Evolutionary conservation across 2,329 filamentous ascomycete species (phyloP), one percentile per base, ranked within the genome.

Genomic region (Chaetoscypha palmicola): DNA sequence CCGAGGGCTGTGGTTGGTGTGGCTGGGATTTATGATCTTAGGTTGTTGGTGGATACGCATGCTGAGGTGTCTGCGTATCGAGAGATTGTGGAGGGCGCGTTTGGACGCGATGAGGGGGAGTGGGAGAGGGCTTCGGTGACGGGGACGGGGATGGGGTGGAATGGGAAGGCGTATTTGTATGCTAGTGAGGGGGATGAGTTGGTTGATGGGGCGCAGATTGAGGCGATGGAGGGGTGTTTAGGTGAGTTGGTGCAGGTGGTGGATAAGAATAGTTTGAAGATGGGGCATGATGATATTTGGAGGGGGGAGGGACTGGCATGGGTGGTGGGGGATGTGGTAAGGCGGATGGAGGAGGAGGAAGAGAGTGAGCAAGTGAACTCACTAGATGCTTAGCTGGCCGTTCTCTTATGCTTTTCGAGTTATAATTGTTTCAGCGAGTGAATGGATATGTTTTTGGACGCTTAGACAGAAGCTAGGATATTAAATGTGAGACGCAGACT

Each of bases 201-300:
- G 22, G 46, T 58, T 21, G 34, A 52, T 35, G 51, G 56, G 1
- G 51, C 49, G 21, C 58, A 62, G 21, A 52, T 51, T n/a, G 53
- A 60, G n/a, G 47, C 45, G 5, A 56, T 57, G 40, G 43, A 11
- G 9, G 33, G 26, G 11, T 17, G 12, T 11, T n/a, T 42, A 2
- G 1, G 16, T 31, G 38, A 5, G 5, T 14, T 24, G 11, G 12
- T 12, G 22, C 24, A 49, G 9, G 26, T 55, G 41, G 59, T 41
- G 3, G 22, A 30, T 21, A 42, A 42, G 41, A 20, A 35, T 8
- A 26, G 22, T 12, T 66, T 63, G 50, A 69, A 77, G 52, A 3
- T 81, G 79, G 4, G 68, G 67, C 83, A 87, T 62, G 74, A 86
- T 61, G 72, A 73, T 51, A 66, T 83, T 2, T 83, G 80, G 77